Conservation (phyloP, 1,139 yeast species). For the Candida sp. region DNA sequence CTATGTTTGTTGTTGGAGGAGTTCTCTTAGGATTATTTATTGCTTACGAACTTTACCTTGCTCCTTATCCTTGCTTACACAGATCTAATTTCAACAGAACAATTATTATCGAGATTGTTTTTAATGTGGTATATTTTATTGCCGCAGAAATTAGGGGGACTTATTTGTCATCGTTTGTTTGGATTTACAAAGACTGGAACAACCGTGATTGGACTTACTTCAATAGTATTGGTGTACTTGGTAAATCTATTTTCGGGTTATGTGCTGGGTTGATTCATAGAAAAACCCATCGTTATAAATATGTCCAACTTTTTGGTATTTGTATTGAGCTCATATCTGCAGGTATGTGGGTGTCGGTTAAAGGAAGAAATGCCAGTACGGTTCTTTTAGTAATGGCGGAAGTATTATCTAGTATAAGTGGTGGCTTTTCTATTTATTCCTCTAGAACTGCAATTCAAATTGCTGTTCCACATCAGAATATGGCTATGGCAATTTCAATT, state of each 20-base stretch:
- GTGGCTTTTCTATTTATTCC: not conserved
- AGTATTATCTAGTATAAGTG: not conserved
- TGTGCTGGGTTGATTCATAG: not conserved
- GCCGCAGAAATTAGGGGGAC: constrained; percentile 13
- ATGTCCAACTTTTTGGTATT: not conserved
- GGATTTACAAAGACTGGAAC: constrained; percentile 2
- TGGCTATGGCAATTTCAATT: not conserved
- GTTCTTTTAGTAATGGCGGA: not conserved
- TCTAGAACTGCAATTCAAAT: not conserved
- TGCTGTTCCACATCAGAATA: not conserved
- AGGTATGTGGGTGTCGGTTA: not conserved
- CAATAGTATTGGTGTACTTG: not conserved
- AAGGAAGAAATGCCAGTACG: not conserved
- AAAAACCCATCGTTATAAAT: not conserved
- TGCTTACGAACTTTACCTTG: constrained; percentile 20
- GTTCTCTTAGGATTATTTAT: constrained; percentile 20
- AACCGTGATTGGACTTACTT: not conserved
- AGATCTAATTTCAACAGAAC: constrained; percentile 27
- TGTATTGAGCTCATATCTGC: not conserved
- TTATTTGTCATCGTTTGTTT: constrained; percentile 9
- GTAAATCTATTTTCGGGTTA: not conserved
- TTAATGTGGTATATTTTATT: constrained; percentile 19
- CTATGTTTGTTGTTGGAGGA: constrained; percentile 34
- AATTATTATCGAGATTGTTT: constrained; percentile 11
- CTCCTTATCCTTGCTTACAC: constrained; percentile 32